Percentiles rank a stretch among this genome's conserved stretches.
These are phyloP conservation scores for Naganishia antarctica DNA, from an alignment of 768 basidiomycete species.

Conservation along the genomic window DNA sequence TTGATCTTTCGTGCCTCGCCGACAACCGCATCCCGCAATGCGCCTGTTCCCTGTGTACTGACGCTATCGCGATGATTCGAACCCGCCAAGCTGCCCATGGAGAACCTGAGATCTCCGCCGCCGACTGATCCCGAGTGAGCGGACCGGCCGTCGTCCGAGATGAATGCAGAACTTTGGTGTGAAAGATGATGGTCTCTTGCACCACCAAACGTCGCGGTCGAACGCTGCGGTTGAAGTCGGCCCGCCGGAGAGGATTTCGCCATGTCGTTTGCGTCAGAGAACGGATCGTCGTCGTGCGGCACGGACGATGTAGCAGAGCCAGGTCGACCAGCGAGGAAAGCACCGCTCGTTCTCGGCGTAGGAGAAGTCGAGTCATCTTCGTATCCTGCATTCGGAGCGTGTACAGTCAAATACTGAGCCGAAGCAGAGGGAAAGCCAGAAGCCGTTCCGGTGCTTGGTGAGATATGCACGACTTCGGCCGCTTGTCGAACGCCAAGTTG, in stretches of 20 bases:
- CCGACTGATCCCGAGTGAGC: conserved; percentile 22
- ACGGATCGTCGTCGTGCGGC: conserved; percentile 1
- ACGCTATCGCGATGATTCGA: conserved; percentile 26
- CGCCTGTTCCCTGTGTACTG: conserved; percentile 37
- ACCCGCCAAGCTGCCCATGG: conserved; percentile 45
- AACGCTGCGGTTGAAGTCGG: conserved; percentile 12
- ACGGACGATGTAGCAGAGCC: not conserved
- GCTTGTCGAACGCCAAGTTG: conserved; percentile 43
- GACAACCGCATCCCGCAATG: conserved; percentile 28
- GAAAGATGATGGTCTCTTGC: conserved; percentile 16
- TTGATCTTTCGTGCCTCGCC: conserved; percentile 11
- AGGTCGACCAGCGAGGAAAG: not conserved
- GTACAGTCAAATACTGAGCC: conserved; percentile 4
- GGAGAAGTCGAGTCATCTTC: not conserved
- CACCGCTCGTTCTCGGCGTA: conserved; percentile 1
- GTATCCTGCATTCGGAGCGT: not conserved
- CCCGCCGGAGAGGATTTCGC: not conserved
- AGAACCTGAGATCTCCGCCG: conserved; percentile 43
- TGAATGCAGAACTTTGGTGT: conserved; percentile 4
- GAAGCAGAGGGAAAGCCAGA: not conserved
- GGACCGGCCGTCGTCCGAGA: conserved; percentile 17
- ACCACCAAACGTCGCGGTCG: conserved; percentile 26
- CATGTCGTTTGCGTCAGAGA: not conserved
- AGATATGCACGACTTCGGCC: conserved; percentile 44
- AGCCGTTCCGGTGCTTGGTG: not conserved